These are phyloP conservation scores for Arxiozyma heterogenica DNA, from an alignment of 1,139 yeast genomes.

Conservation along the genomic window DNA sequence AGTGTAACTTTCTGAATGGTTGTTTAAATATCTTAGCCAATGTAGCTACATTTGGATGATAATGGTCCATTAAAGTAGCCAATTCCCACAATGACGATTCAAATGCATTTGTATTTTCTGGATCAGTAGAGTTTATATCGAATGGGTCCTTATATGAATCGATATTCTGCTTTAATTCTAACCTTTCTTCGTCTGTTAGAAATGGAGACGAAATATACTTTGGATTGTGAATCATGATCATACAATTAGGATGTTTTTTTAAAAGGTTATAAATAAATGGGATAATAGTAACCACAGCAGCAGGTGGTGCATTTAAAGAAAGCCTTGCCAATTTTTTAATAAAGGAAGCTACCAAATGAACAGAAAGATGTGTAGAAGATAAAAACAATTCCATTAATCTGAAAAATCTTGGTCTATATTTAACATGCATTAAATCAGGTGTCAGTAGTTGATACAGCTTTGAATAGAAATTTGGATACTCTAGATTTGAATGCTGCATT, in stretches of 20 bases:
- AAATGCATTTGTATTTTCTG: constrained; percentile 69
- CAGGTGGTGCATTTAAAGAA: constrained; percentile 73
- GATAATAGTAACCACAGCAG: constrained; percentile 76
- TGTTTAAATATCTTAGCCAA: constrained; percentile 80
- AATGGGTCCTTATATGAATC: constrained; percentile 55
- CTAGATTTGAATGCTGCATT: constrained; percentile 75
- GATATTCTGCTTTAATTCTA: constrained; percentile 22
- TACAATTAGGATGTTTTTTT: constrained; percentile 88
- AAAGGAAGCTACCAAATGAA: constrained; percentile 77
- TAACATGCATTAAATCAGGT: constrained; percentile 63
- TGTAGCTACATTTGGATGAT: constrained; percentile 92
- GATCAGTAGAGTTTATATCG: constrained; percentile 55
- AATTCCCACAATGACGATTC: constrained; percentile 90
- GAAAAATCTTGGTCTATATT: constrained; percentile 79
- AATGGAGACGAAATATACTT: constrained; percentile 24
- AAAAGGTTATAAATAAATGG: constrained; percentile 89
- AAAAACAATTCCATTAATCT: constrained; percentile 79
- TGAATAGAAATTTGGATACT: constrained; percentile 81
- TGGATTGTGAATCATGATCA: constrained; percentile 66
- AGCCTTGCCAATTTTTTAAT: constrained; percentile 73
- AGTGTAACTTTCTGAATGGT: constrained; percentile 79
- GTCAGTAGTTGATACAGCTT: constrained; percentile 76
- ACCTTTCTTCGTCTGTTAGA: constrained; percentile 23
- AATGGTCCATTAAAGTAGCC: constrained; percentile 72
- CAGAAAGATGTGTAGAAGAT: constrained; percentile 80